Evolutionary conservation across 1,139 yeast species (phyloP).

Genomic region (Candida buenavistaensis): DNA sequence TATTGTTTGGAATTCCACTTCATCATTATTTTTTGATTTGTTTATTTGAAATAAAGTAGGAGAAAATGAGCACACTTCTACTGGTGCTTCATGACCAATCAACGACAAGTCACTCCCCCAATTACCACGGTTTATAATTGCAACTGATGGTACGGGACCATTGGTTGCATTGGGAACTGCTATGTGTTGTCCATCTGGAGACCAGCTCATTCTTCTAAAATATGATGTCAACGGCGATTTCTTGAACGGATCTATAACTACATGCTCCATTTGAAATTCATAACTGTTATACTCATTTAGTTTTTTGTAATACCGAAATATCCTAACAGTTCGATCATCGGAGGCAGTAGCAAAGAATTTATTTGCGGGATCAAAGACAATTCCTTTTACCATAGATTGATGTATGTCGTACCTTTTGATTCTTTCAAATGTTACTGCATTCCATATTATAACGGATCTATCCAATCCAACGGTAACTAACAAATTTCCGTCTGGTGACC

Average conservation of each 20-base stretch:
- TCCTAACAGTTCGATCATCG: constrained; percentile 88
- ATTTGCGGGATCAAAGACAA: constrained; percentile 96
- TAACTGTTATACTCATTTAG: constrained; percentile 63
- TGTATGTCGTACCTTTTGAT: constrained; percentile 88
- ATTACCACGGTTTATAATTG: constrained; percentile 82
- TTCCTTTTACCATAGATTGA: constrained; percentile 94
- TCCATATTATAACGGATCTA: constrained; percentile 90
- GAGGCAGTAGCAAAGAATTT: constrained; percentile 96
- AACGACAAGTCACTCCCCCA: constrained; percentile 90
- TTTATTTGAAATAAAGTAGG: constrained; percentile 60
- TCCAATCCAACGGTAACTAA: constrained; percentile 93
- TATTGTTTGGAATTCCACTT: constrained; percentile 43
- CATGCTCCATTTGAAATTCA: constrained; percentile 83
- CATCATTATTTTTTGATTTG: constrained; percentile 15
- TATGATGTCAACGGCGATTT: constrained; percentile 92
- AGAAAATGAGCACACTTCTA: constrained; percentile 89
- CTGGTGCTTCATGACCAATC: constrained; percentile 95
- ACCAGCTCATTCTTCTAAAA: constrained; percentile 92
- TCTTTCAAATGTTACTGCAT: constrained; percentile 86
- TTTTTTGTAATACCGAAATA: constrained; percentile 77
- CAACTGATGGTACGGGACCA: constrained; percentile 92
- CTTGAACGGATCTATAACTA: constrained; percentile 78
- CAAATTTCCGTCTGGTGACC: constrained; percentile 94
- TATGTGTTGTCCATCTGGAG: constrained; percentile 95
- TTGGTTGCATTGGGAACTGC: constrained; percentile 97